A percentile compares a stretch with the other conserved stretches of the same genome.
Evolutionary conservation across 768 basidiomycete genomes (phyloP).

Genomic region (Trametes cingulata): DNA sequence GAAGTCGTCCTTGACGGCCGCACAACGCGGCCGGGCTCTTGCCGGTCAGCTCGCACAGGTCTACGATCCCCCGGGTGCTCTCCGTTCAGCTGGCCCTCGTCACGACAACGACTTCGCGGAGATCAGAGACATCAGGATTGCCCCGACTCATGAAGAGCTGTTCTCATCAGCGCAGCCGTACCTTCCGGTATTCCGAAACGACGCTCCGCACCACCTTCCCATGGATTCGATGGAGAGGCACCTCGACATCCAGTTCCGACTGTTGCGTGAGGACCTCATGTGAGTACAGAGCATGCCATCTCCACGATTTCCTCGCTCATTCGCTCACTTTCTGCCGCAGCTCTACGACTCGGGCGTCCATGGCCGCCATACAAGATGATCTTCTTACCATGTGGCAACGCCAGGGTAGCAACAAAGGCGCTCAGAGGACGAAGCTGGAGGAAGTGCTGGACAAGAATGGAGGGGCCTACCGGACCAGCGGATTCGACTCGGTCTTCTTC

Average conservation of each 20-base stretch:
- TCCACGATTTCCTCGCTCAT: too few species aligned
- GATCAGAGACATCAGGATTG: slow-evolving; percentile 61
- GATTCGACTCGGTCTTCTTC: slow-evolving; percentile 23
- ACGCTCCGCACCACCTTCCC: slow-evolving; percentile 63
- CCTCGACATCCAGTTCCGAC: slow-evolving; percentile 73
- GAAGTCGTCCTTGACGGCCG: neutral
- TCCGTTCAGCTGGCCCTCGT: slow-evolving; percentile 51
- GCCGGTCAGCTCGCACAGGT: slow-evolving; percentile 23
- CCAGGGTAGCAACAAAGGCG: neutral
- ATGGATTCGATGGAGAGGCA: slow-evolving; percentile 61
- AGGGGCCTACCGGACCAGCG: slow-evolving; percentile 12
- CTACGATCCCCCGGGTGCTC: slow-evolving; percentile 24
- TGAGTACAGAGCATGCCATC: slow-evolving; percentile 39
- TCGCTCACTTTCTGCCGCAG: neutral
- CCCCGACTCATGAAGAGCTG: slow-evolving; percentile 71
- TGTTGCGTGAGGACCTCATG: slow-evolving; percentile 73
- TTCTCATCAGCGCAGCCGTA: slow-evolving; percentile 49
- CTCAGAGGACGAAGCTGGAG: slow-evolving; percentile 8
- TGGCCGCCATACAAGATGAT: slow-evolving; percentile 52
- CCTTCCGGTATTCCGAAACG: slow-evolving; percentile 59
- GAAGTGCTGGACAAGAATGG: slow-evolving; percentile 29
- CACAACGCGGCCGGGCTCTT: slow-evolving; percentile 18
- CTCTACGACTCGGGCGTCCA: slow-evolving; percentile 28
- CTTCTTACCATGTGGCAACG: slow-evolving; percentile 25
- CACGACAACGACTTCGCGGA: slow-evolving; percentile 69